A percentile compares a stretch with the other conserved stretches of the same genome.
These are phyloP conservation scores for Przewalskia tangutica DNA, from an alignment of 257 asterid species.

Conservation along the genomic window DNA sequence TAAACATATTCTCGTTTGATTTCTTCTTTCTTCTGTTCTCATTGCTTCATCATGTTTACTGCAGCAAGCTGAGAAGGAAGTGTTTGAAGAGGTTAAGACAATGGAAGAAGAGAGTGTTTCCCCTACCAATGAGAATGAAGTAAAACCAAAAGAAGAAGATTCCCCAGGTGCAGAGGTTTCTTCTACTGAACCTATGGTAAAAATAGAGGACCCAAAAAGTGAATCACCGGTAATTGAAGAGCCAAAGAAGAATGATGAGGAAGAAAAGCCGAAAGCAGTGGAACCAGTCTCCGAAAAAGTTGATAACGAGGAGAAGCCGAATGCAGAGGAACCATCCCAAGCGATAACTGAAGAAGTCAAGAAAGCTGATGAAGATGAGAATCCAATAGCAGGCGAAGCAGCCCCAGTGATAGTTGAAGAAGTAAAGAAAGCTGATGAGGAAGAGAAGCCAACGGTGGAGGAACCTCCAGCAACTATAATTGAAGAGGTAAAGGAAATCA, in stretches of 20 bases:
- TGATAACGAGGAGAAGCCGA: neutral
- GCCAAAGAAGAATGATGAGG: neutral
- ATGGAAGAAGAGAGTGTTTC: slow-evolving; percentile 25
- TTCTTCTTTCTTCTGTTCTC: neutral
- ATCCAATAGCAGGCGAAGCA: neutral
- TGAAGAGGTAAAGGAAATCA: slow-evolving; percentile 6
- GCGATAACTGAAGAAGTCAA: neutral
- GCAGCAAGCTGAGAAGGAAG: slow-evolving; percentile 52
- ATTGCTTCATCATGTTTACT: neutral
- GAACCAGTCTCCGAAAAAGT: neutral
- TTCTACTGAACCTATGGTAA: slow-evolving; percentile 20
- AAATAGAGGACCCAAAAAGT: slow-evolving; percentile 8
- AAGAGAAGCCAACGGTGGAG: neutral
- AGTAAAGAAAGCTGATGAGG: neutral
- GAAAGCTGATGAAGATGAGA: slow-evolving; percentile 1
- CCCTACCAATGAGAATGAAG: slow-evolving; percentile 20
- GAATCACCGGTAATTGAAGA: neutral
- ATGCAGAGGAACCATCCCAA: neutral
- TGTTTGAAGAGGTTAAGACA: slow-evolving; percentile 25
- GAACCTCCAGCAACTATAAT: neutral
- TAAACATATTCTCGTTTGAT: neutral
- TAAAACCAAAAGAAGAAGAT: slow-evolving; percentile 21
- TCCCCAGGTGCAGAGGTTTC: slow-evolving; percentile 14
- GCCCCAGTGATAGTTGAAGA: neutral
- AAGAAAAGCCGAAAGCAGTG: neutral